Evolutionary conservation across 495 filamentous ascomycete genomes (phyloP).

Genomic region (Aspergillus heteromorphus): DNA sequence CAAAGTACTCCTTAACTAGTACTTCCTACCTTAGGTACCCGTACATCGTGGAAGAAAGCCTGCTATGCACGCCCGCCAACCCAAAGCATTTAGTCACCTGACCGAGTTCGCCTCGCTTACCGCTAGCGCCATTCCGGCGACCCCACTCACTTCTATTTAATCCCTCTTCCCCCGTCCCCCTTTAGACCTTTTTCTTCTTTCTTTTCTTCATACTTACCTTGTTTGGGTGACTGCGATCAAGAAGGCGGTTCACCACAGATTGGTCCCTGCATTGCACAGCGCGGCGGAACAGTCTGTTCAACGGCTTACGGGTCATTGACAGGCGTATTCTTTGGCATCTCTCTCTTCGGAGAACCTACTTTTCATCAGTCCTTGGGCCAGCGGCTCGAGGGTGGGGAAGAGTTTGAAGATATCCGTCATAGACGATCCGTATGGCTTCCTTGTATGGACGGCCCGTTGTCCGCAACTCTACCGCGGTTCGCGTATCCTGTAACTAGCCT

Average conservation of each 20-base stretch:
- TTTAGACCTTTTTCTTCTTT: conserved; percentile 37
- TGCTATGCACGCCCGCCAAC: background rate
- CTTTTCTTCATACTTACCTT: conserved; percentile 74
- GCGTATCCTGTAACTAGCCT: too few species aligned
- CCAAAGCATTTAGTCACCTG: background rate
- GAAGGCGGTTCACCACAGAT: conserved; percentile 53
- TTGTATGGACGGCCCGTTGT: too few species aligned
- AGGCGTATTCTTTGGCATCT: conserved; percentile 70
- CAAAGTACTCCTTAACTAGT: too few species aligned
- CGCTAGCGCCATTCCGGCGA: conserved; percentile 16
- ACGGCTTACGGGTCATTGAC: conserved; percentile 65
- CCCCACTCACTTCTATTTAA: conserved; percentile 23
- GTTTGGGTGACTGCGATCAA: conserved; percentile 59
- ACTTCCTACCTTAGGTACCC: too few species aligned
- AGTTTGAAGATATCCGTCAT: conserved; percentile 8
- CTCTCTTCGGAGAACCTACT: conserved; percentile 35
- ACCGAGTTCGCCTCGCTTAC: conserved; percentile 24
- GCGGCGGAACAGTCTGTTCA: conserved; percentile 61
- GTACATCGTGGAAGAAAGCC: too few species aligned
- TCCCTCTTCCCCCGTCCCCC: conserved; percentile 1
- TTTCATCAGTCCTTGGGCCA: conserved; percentile 52
- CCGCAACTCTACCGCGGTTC: too few species aligned
- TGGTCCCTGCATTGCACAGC: conserved; percentile 75
- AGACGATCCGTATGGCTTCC: too few species aligned
- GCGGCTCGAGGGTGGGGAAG: conserved; percentile 50